Evolutionary conservation across 306 rosid genomes (phyloP).

Genomic region (Betula pendula): DNA sequence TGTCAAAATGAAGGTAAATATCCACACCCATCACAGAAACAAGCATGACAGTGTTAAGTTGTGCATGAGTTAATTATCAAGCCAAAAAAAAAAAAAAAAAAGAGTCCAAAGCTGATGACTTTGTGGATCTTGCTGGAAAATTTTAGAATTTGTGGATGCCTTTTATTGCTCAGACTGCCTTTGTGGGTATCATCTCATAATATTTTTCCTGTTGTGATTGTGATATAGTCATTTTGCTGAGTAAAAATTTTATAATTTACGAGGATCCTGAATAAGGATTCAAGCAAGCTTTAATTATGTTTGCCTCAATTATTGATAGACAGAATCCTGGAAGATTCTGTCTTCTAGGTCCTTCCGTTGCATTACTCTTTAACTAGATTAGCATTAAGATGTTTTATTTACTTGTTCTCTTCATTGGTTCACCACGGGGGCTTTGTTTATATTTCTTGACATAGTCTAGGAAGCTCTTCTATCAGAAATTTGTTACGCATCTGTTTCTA

Average conservation of each 20-base stretch:
- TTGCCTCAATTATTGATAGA: neutral
- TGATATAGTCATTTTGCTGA: neutral
- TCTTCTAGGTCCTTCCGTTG: slow-evolving; percentile 7
- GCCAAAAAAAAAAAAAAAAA: too few species aligned
- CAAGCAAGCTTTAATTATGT: neutral
- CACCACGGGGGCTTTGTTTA: slow-evolving; percentile 4
- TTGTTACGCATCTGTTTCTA: neutral
- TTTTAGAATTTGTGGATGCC: neutral
- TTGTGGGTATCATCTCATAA: neutral
- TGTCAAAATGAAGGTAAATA: neutral
- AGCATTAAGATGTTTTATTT: slow-evolving; percentile 1
- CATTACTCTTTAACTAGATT: neutral
- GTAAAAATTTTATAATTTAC: neutral
- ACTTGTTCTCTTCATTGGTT: slow-evolving; percentile 9
- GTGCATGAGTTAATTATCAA: too few species aligned
- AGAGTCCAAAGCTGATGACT: too few species aligned
- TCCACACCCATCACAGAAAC: too few species aligned
- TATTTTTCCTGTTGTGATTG: neutral
- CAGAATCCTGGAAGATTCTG: neutral
- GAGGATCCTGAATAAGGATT: neutral
- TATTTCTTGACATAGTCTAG: neutral
- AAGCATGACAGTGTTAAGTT: too few species aligned
- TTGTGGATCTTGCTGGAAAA: neutral
- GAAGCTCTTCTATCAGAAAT: too few species aligned
- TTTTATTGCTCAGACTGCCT: neutral